phyloP scores from a whole-genome alignment of 2,329 filamentous ascomycete genomes.

The Aspergillus felis region DNA sequence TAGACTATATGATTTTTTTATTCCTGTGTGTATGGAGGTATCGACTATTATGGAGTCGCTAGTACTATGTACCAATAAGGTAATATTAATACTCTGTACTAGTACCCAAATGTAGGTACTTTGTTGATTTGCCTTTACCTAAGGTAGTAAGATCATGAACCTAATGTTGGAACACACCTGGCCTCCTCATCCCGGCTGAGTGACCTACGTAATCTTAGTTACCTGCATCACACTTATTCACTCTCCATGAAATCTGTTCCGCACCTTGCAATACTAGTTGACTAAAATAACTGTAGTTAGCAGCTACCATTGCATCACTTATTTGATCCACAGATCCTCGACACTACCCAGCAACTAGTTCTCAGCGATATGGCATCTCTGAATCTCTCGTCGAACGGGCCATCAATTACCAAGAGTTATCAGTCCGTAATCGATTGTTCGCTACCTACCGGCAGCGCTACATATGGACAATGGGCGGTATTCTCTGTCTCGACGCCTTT shows the following conservation, averaged over 20 bases:
- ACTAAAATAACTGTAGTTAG: not conserved
- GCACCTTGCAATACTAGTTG: not conserved
- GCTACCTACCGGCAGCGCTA: slow-evolving; percentile 64
- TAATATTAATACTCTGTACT: too few species aligned
- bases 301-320: not conserved
- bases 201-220: not conserved
- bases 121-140: not conserved
- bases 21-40: not conserved
- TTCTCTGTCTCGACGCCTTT: slow-evolving; percentile 91
- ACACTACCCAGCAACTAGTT: not conserved
- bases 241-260: too few species aligned
- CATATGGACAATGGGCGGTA: slow-evolving; percentile 87
- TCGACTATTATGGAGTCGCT: not conserved
- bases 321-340: not conserved
- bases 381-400: slow-evolving; percentile 74
- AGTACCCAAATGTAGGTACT: not conserved
- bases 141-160: not conserved
- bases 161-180: not conserved
- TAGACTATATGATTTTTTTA: too few species aligned
- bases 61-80: not conserved
- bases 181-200: not conserved
- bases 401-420: slow-evolving; percentile 75
- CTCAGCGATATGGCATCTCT: slow-evolving; percentile 64
- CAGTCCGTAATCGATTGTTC: slow-evolving; percentile 62
- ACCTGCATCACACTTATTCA: not conserved